Conservation (phyloP, 1,139 yeast genomes). For the Candida mesenterica region DNA sequence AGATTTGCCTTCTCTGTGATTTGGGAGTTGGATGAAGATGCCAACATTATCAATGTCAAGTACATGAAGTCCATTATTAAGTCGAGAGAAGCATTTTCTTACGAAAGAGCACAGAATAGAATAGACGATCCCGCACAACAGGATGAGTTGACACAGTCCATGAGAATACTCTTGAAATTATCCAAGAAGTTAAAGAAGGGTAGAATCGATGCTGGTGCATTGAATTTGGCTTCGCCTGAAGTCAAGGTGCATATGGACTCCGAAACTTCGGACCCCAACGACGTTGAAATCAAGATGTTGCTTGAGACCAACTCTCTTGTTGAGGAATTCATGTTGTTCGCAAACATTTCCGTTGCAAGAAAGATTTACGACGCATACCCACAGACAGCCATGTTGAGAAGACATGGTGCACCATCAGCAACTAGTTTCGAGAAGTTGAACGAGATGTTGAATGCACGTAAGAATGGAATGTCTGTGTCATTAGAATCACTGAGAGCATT, state of each 20-base stretch:
- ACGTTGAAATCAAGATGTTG: conserved; percentile 85
- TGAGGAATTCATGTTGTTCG: conserved; percentile 97
- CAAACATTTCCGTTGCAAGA: conserved; percentile 93
- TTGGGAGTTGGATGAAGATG: conserved; percentile 90
- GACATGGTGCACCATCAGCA: conserved; percentile 96
- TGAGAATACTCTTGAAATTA: conserved; percentile 74
- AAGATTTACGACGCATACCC: conserved; percentile 92
- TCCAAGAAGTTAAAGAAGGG: conserved; percentile 84
- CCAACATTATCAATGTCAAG: conserved; percentile 77
- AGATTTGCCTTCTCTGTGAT: conserved; percentile 93
- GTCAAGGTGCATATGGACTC: conserved; percentile 96
- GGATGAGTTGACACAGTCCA: conserved; percentile 85
- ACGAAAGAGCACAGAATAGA: conserved; percentile 87
- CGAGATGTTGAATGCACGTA: conserved; percentile 84
- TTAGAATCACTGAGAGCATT: conserved; percentile 85
- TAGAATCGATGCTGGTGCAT: conserved; percentile 92
- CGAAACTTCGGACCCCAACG: conserved; percentile 96
- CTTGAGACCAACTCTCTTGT: conserved; percentile 93
- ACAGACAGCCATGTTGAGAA: conserved; percentile 96
- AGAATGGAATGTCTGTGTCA: conserved; percentile 69
- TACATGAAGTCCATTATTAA: conserved; percentile 87
- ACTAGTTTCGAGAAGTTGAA: conserved; percentile 87
- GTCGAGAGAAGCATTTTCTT: conserved; percentile 93
- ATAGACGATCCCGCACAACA: conserved; percentile 77
- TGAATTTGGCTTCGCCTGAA: conserved; percentile 96